phyloP scores from a whole-genome alignment of 257 asterid genomes.

The Cinchona pubescens region DNA sequence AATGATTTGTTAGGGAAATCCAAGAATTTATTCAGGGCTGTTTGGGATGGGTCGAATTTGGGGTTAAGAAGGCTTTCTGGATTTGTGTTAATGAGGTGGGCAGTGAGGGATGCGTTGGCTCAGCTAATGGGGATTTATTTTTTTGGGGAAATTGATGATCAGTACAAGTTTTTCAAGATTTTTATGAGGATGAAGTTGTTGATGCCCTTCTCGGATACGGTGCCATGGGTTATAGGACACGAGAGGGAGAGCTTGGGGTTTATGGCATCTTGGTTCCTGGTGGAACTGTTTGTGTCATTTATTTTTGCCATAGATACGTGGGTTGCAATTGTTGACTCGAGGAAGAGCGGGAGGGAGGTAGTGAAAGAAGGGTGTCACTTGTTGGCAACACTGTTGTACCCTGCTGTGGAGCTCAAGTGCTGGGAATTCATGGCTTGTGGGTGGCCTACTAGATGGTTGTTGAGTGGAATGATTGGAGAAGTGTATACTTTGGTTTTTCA shows the following conservation, averaged over 20 bases:
- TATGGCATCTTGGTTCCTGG: slow-evolving; percentile 55
- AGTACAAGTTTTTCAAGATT: slow-evolving; percentile 57
- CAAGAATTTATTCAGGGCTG: slow-evolving; percentile 49
- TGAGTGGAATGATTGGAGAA: slow-evolving; percentile 56
- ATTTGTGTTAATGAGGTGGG: slow-evolving; percentile 85
- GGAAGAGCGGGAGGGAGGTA: slow-evolving; percentile 88
- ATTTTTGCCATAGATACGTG: slow-evolving; percentile 74
- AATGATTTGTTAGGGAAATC: slow-evolving; percentile 61
- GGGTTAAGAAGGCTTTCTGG: slow-evolving; percentile 79
- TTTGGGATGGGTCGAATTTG: slow-evolving; percentile 72
- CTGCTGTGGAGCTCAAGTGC: slow-evolving; percentile 73
- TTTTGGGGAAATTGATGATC: slow-evolving; percentile 82
- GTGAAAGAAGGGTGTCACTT: slow-evolving; percentile 73
- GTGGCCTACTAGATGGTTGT: slow-evolving; percentile 58
- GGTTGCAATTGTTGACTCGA: slow-evolving; percentile 75
- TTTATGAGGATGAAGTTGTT: slow-evolving; percentile 73
- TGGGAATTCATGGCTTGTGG: slow-evolving; percentile 77
- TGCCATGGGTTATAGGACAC: slow-evolving; percentile 74
- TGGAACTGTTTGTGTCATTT: slow-evolving; percentile 64
- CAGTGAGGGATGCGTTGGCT: slow-evolving; percentile 79
- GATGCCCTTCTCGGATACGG: slow-evolving; percentile 63
- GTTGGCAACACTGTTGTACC: slow-evolving; percentile 49
- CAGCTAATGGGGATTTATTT: slow-evolving; percentile 69
- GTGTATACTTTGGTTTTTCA: slow-evolving; percentile 51
- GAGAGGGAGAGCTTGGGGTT: slow-evolving; percentile 80